Evolutionary conservation across 73 alveolate genomes (phyloP).

Genomic region (Paramecium octaurelia): DNA sequence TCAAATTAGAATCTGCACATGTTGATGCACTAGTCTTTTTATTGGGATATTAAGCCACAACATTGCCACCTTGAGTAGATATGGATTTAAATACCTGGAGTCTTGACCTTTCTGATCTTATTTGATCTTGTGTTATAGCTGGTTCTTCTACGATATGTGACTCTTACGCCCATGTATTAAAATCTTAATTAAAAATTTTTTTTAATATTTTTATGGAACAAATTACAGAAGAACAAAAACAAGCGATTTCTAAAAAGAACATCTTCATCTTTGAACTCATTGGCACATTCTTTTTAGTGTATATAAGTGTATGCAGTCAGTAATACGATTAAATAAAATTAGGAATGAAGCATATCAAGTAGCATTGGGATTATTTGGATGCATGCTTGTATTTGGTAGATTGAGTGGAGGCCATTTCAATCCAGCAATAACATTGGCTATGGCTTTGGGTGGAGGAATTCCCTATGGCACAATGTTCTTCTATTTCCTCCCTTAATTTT

Average conservation of each 20-base stretch:
- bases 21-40: conserved; percentile 60
- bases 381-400: conserved; percentile 30
- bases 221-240: conserved; percentile 19
- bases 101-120: conserved; percentile 63
- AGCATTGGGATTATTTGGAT: background rate
- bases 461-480: background rate
- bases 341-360: background rate
- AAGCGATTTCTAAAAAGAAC: background rate
- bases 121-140: conserved; percentile 64
- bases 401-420: conserved; percentile 43
- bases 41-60: conserved; percentile 67
- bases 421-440: conserved; percentile 31
- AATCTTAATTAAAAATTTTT: conserved; percentile 10
- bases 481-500: background rate
- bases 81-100: conserved; percentile 67
- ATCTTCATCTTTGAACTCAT: conserved; percentile 13
- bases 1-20: conserved; percentile 59
- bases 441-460: background rate
- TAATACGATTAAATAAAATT: background rate
- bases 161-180: conserved; percentile 63
- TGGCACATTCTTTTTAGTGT: conserved; percentile 28
- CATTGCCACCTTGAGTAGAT: conserved; percentile 53
- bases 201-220: conserved; percentile 28
- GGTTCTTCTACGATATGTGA: conserved; percentile 61
- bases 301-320: background rate